phyloP scores from a whole-genome alignment of 179 eudicot species.

The Carnegiea gigantea region DNA sequence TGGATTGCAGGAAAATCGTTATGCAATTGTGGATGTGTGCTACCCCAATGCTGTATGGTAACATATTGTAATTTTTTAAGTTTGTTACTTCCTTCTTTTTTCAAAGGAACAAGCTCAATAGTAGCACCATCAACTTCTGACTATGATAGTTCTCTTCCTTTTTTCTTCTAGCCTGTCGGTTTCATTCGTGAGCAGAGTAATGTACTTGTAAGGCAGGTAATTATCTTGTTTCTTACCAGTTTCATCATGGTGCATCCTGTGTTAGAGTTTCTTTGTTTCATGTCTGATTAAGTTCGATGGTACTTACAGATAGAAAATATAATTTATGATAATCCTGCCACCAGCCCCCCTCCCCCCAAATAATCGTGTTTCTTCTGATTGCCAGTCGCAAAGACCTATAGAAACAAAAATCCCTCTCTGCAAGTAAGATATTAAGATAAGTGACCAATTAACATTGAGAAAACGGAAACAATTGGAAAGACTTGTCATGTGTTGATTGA shows the following conservation, averaged over 20 bases:
- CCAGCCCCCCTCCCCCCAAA: not conserved
- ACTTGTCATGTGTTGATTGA: not conserved
- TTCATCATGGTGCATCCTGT: not conserved
- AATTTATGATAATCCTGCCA: not conserved
- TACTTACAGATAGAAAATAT: not conserved
- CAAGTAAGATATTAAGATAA: not conserved
- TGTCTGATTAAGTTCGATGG: not conserved
- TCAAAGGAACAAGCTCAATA: conserved; percentile 11
- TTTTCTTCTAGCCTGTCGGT: conserved; percentile 82
- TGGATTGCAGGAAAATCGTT: conserved; percentile 77
- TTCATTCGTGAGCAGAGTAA: conserved; percentile 92
- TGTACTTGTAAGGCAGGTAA: conserved; percentile 80
- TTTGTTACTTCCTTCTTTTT: conserved; percentile 15
- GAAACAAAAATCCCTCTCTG: not conserved
- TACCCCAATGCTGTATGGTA: conserved; percentile 77
- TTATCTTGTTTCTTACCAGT: conserved; percentile 8
- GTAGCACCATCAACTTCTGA: conserved; percentile 20
- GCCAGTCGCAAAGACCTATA: not conserved
- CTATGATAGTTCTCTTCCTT: conserved; percentile 5
- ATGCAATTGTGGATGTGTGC: conserved; percentile 82
- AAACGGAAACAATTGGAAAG: not conserved
- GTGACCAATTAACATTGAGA: not conserved
- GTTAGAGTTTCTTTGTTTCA: conserved; percentile 1
- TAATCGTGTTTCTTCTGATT: no score
- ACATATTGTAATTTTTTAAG: conserved; percentile 16